Base-by-base conservation (phyloP, 352 stramenopile genomes). In the Phytophthora aleatoria region DNA sequence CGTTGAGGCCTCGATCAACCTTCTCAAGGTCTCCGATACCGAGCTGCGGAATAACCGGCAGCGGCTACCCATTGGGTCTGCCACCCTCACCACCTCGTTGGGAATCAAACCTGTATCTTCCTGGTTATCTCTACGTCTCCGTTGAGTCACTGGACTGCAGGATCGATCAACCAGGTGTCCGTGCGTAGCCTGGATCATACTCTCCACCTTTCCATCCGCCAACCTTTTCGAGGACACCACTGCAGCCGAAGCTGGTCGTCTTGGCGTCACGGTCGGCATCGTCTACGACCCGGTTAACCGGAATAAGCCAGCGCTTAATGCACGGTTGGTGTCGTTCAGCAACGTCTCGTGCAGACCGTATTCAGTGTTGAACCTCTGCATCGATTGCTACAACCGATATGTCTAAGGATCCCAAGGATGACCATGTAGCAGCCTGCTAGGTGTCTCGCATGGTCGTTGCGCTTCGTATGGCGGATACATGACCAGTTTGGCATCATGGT, bases 21-120 rank as follows among this genome's bases (percentile, higher is more conserved):
- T 73, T 64, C n/a, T 54, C 52, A n/a, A 92, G 62, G 24, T 89
- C 79, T 11, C 27, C 26, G 26, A 81, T 65, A 1, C 33, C 24
- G 7, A 92, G 48, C n/a, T 69, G 72, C 31, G 81, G 65, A 28
- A 92, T 90, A 15, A 89, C 60, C 3, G 66, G 51, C 20, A 92
- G 45, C 28, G 81, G 83, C 77, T 87, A 39, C 89, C 83, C 71
- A 84, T 85, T 61, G 84, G 72, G 15, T 85, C 79, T 1, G 41
- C 31, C 5, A 90, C 55, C 33, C 62, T 76, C 45, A 57, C 26
- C 20, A 35, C 8, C 8, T 70, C 49, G 2, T 27, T 12, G 9
- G n/a, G 0, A 30, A 0, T 49, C 5, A n/a, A 15, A 38, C 9
- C 43, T 28, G 4, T 39, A 13, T 58, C 36, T 33, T 64, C 39